Base-by-base conservation (phyloP, 2,329 filamentous ascomycete genomes). In the Pseudogymnoascus sp. region DNA sequence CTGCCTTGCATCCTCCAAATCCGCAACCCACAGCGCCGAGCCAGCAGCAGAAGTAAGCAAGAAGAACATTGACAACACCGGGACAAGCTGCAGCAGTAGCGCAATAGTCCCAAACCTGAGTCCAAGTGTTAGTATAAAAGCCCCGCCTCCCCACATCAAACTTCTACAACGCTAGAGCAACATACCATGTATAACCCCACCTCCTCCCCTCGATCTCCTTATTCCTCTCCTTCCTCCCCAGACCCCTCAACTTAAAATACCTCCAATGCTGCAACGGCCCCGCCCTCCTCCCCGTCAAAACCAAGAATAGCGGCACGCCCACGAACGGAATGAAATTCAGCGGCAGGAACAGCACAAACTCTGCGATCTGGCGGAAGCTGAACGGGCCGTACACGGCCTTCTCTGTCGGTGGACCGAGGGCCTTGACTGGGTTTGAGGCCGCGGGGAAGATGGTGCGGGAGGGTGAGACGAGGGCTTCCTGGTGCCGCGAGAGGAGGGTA, bases 31-130 rank as follows among this genome's bases (percentile, higher is more conserved):
- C 37, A 97, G 78, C 1, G 91, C 93, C 47, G 90, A 88, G 1
- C 93, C 95, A 19, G 86, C 85, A 1, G 93, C 89, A 2, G 90
- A 92, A 0, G 93, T 97, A 68, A 99, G 77, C 40, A 97, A 81
- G 74, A 97, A 97, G 72, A 97, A 86, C 81, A 99, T 96, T n/a
- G 90, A 96, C 59, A 97, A 76, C 11, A 93, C 82, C 1, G 95
- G 95, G 7, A 97, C 81, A n/a, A 97, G 82, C 76, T 97, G 91
- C 29, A 97, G 76, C 6, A 91, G 74, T 78, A 97, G 85, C 60
- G 92, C 90, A 3, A 95, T 81, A 0, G 89, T 91, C 14, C 95
- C 95, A 72, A 97, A 97, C 72, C 82, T 84, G 64, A 7, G 14
- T 33, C 14, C 14, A 31, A 31, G n/a, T 13, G n/a, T 53, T 13